Percentiles rank a stretch among this genome's conserved stretches.
phyloP scores from a whole-genome alignment of 108 stramenopile species.

The Cylindrotheca closterium region DNA sequence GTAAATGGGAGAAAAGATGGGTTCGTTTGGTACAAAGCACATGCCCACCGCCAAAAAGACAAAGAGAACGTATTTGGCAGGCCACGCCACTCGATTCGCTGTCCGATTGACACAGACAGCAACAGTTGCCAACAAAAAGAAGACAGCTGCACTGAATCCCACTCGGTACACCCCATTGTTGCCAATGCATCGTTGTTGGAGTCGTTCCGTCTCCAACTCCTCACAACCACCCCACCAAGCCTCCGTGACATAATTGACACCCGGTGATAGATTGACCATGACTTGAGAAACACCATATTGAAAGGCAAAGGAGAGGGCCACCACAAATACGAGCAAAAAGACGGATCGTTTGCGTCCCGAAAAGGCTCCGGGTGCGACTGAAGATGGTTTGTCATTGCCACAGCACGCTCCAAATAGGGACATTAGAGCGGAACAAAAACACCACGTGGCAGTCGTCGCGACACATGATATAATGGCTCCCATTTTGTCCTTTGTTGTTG shows the following conservation, averaged over 20 bases:
- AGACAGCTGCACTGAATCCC: conserved; percentile 51
- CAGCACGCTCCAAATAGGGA: conserved; percentile 70
- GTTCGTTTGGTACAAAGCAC: conserved; percentile 80
- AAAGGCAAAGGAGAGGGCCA: conserved; percentile 61
- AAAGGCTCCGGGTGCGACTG: conserved; percentile 56
- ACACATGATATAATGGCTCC: conserved; percentile 12
- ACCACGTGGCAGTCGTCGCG: conserved; percentile 53
- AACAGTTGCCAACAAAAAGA: conserved; percentile 69
- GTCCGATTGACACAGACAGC: conserved; percentile 64
- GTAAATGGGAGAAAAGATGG: conserved; percentile 64
- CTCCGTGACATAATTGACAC: conserved; percentile 45
- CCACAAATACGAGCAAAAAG: conserved; percentile 54
- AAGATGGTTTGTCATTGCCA: conserved; percentile 86
- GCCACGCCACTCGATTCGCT: conserved; percentile 83
- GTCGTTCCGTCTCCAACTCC: conserved; percentile 27
- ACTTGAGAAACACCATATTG: conserved; percentile 74
- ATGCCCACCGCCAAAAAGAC: conserved; percentile 55
- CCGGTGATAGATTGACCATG: conserved; percentile 30
- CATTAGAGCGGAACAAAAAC: conserved; percentile 73
- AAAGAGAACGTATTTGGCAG: conserved; percentile 79
- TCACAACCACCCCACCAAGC: conserved; percentile 69
- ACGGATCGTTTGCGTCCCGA: conserved; percentile 84
- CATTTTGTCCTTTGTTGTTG: neutral
- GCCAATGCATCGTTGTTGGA: conserved; percentile 65
- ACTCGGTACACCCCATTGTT: conserved; percentile 79